Evolutionary conservation across 192 early-diverging fungal genomes (phyloP).

Genomic region (Rhizophlyctis rosea): DNA sequence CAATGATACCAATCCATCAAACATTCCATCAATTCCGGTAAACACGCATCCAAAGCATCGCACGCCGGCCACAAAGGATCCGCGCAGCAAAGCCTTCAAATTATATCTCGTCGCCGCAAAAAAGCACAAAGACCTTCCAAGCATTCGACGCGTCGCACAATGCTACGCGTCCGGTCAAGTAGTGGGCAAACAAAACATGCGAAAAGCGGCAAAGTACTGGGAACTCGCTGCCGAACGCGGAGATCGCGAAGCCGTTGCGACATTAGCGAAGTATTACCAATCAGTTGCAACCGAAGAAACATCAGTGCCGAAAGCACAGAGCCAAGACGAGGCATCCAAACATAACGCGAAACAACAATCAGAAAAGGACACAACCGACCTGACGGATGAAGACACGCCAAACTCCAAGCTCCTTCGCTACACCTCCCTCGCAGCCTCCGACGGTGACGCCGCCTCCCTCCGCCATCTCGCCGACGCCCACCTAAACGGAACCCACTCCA

Average conservation of each 20-base stretch:
- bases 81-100: slow-evolving; percentile 9
- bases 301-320: not conserved
- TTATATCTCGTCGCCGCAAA: slow-evolving; percentile 10
- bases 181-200: not conserved
- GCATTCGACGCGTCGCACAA: slow-evolving; percentile 13
- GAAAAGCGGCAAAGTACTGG: slow-evolving; percentile 5
- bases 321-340: not conserved
- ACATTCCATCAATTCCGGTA: not conserved
- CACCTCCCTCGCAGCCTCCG: slow-evolving; percentile 4
- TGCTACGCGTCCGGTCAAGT: slow-evolving; percentile 16
- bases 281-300: not conserved
- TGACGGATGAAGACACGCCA: not conserved
- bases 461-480: slow-evolving; percentile 11
- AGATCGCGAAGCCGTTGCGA: slow-evolving; percentile 3
- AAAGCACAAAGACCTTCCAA: not conserved
- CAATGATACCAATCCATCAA: not conserved
- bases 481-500: not conserved
- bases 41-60: no score
- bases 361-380: slow-evolving; percentile 3
- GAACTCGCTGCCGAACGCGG: slow-evolving; percentile 15
- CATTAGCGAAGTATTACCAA: slow-evolving; percentile 9
- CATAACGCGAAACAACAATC: not conserved
- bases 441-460: slow-evolving; percentile 7
- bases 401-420: slow-evolving; percentile 9
- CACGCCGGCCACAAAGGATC: no score